Evolutionary conservation across 1,284 basidiomycete genomes (phyloP).

Genomic region (Malassezia yamatoensis): DNA sequence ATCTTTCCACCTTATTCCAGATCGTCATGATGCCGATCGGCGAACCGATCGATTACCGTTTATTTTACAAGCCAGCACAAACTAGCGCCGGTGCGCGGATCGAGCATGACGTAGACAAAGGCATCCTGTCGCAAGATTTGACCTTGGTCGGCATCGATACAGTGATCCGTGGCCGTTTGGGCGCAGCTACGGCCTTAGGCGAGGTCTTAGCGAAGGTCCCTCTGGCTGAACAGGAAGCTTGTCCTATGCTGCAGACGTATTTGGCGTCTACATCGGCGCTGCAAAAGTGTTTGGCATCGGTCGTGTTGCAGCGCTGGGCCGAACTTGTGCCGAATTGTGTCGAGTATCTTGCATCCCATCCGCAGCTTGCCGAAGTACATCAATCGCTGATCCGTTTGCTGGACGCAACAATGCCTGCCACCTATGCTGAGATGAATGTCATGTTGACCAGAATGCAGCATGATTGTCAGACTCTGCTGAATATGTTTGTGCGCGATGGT

Average conservation of each 20-base stretch:
- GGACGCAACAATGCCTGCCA: slow-evolving; percentile 61
- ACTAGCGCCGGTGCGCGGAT: slow-evolving; percentile 31
- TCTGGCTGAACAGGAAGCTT: slow-evolving; percentile 22
- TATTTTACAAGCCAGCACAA: slow-evolving; percentile 60
- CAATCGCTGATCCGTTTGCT: slow-evolving; percentile 61
- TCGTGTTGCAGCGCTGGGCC: slow-evolving; percentile 89
- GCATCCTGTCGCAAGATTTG: slow-evolving; percentile 83
- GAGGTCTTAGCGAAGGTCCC: slow-evolving; percentile 60
- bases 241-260: slow-evolving; percentile 65
- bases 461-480: slow-evolving; percentile 70
- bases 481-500: slow-evolving; percentile 71
- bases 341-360: slow-evolving; percentile 20
- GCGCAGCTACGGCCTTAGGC: slow-evolving; percentile 70
- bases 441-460: slow-evolving; percentile 67
- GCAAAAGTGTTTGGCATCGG: slow-evolving; percentile 72
- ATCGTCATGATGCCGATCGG: slow-evolving; percentile 86
- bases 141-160: slow-evolving; percentile 70
- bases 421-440: slow-evolving; percentile 84
- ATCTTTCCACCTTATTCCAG: slow-evolving; percentile 52
- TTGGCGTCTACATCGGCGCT: slow-evolving; percentile 79
- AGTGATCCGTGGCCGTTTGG: slow-evolving; percentile 70
- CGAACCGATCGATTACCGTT: slow-evolving; percentile 61
- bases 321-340: slow-evolving; percentile 22
- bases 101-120: slow-evolving; percentile 88
- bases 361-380: slow-evolving; percentile 51